Base-by-base conservation (phyloP, 768 basidiomycete genomes). In the Terana coerulea region DNA sequence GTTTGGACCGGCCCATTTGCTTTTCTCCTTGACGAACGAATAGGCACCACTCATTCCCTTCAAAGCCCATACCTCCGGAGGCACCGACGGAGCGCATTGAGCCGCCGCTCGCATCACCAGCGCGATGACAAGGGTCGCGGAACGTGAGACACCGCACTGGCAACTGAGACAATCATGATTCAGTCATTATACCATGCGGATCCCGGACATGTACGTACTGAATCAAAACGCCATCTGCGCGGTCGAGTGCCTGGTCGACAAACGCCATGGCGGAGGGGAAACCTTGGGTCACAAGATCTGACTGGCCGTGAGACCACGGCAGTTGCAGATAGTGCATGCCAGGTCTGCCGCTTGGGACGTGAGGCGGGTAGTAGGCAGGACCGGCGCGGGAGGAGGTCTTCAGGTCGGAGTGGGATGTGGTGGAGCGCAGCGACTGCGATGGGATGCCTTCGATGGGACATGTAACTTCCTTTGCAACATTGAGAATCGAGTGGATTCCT, bases 91-190 rank as follows among this genome's bases (percentile, higher is more conserved):
- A 11, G 80, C 80, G 55, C 75, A 76, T 39, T 80, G 75, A 41
- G 85, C 83, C 25, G 92, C 90, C n/a, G 91, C 89, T 46, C 91
- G 83, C 92, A 95, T 95, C 56, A 94, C 90, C 51, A 94, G 78
- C 31, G 92, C 93, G 55, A 95, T 95, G 43, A 88, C 81, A 64
- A 95, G 71, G 1, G 93, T 95, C 15, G 93, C 93, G 8, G 89
- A 92, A 57, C 93, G 80, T 19, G 92, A 94, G 29, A 95, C 87
- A 59, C 93, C 93, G 68, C 92, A 93, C 71, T 95, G 93, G 67
- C 93, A 95, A 66, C 91, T 93, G 33, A 22, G 41, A 29, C 40
- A 52, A 29, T 28, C 25, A 42, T 15, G 10, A 25, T 48, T 46
- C 19, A 44, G 49, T 42, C 35, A 15, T 15, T 26, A 28, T 8